Conservation (phyloP, 441 rosid species). For the Viola pubescens region DNA sequence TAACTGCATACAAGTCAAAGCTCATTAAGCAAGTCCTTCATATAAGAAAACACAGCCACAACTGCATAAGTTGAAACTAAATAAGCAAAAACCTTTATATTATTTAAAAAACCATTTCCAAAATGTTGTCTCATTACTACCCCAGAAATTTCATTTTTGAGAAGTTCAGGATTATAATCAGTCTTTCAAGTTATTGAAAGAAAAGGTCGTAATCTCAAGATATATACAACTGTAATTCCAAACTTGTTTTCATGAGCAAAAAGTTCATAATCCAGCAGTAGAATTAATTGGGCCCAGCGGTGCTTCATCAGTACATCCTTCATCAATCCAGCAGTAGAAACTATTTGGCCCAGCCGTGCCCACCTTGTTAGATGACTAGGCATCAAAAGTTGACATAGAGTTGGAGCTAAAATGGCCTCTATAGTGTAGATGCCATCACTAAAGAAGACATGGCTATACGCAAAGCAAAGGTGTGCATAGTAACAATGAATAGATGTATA, state of each 20-base stretch:
- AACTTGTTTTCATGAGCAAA: background rate
- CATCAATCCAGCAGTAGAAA: too few species aligned
- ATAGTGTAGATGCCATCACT: too few species aligned
- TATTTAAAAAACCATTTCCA: conserved; percentile 2
- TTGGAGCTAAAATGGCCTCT: too few species aligned
- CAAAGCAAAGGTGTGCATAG: background rate
- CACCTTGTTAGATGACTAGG: too few species aligned
- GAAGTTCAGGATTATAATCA: too few species aligned
- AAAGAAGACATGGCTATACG: too few species aligned
- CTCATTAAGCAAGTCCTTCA: conserved; percentile 19
- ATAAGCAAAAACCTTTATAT: too few species aligned
- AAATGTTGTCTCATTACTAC: conserved; percentile 4
- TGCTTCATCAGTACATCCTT: background rate
- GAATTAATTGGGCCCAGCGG: background rate
- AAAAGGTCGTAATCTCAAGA: background rate
- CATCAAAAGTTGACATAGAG: too few species aligned
- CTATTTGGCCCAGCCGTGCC: too few species aligned
- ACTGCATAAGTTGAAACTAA: conserved; percentile 1
- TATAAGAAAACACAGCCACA: background rate
- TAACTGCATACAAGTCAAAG: conserved; percentile 54
- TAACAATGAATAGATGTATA: background rate
- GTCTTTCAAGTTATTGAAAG: background rate
- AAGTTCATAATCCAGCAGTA: background rate
- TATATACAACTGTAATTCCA: background rate
- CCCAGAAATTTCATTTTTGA: background rate